Conservation (phyloP, 2,329 filamentous ascomycete genomes). For the Stagonosporopsis vannaccii region DNA sequence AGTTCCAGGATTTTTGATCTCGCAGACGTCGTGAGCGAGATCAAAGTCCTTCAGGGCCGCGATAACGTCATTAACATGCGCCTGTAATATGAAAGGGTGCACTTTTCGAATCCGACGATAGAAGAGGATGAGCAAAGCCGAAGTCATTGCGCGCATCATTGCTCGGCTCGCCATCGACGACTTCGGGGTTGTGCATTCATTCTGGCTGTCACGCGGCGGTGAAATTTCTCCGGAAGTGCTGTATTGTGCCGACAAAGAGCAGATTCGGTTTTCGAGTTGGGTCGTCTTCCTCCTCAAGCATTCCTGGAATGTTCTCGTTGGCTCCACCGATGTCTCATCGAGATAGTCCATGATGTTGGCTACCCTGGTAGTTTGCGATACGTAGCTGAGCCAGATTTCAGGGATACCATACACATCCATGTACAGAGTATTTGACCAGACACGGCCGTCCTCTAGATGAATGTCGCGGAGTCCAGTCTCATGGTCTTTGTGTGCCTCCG, state of each 20-base stretch:
- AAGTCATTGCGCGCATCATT: slow-evolving; percentile 51
- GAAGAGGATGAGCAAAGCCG: slow-evolving; percentile 53
- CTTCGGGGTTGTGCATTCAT: background rate
- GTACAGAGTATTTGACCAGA: slow-evolving; percentile 45
- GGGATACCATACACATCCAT: slow-evolving; percentile 53
- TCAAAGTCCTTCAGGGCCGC: slow-evolving; percentile 23
- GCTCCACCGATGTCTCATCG: slow-evolving; percentile 15
- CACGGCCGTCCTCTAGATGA: slow-evolving; percentile 38
- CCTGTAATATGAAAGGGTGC: slow-evolving; percentile 50
- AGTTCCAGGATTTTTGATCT: slow-evolving; percentile 19
- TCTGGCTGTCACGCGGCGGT: background rate
- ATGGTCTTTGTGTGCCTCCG: slow-evolving; percentile 48
- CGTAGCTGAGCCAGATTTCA: slow-evolving; percentile 54
- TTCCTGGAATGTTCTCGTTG: slow-evolving; percentile 20
- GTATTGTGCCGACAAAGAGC: slow-evolving; percentile 22
- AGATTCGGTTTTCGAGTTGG: slow-evolving; percentile 25
- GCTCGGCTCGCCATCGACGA: slow-evolving; percentile 14
- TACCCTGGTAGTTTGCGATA: slow-evolving; percentile 55
- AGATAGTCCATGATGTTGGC: slow-evolving; percentile 45
- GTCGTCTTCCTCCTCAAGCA: slow-evolving; percentile 22
- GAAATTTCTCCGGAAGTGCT: slow-evolving; percentile 1
- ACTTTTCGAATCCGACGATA: slow-evolving; percentile 52
- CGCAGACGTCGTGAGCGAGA: slow-evolving; percentile 9
- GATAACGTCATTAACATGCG: slow-evolving; percentile 40
- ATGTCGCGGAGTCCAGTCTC: slow-evolving; percentile 48